These are phyloP conservation scores for Megacollybia platyphylla DNA, from an alignment of 1,284 basidiomycete species.

Conservation along the genomic window DNA sequence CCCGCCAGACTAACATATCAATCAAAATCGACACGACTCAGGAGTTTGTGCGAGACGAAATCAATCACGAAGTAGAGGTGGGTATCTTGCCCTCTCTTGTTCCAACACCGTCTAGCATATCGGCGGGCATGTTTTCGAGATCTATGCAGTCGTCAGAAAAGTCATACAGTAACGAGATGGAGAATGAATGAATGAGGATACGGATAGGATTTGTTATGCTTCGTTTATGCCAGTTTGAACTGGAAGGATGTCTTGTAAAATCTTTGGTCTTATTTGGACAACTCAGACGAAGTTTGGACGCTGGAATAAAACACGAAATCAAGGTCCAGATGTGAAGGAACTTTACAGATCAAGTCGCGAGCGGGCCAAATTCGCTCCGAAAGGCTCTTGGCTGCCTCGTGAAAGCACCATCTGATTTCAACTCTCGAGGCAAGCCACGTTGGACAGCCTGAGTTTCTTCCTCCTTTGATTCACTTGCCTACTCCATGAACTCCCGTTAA, in stretches of 20 bases:
- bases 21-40: conserved; percentile 43
- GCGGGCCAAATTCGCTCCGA: not conserved
- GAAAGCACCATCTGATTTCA: not conserved
- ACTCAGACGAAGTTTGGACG: too few species aligned
- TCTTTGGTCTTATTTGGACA: too few species aligned
- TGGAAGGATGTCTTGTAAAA: too few species aligned
- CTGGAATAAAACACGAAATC: not conserved
- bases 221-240: too few species aligned
- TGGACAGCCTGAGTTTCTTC: too few species aligned
- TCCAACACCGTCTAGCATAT: not conserved
- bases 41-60: conserved; percentile 21
- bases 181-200: not conserved
- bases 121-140: conserved; percentile 8
- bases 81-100: not conserved
- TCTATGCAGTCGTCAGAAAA: conserved; percentile 6
- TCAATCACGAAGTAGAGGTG: conserved; percentile 7
- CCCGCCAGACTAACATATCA: conserved; percentile 30
- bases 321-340: not conserved
- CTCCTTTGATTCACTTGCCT: too few species aligned
- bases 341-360: not conserved
- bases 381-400: not conserved
- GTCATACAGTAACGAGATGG: conserved; percentile 1
- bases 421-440: too few species aligned
- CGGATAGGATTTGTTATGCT: not conserved
- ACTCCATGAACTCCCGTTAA: too few species aligned